Base-by-base conservation (phyloP, 169 alveolate species). In the Plasmodium berghei region DNA sequence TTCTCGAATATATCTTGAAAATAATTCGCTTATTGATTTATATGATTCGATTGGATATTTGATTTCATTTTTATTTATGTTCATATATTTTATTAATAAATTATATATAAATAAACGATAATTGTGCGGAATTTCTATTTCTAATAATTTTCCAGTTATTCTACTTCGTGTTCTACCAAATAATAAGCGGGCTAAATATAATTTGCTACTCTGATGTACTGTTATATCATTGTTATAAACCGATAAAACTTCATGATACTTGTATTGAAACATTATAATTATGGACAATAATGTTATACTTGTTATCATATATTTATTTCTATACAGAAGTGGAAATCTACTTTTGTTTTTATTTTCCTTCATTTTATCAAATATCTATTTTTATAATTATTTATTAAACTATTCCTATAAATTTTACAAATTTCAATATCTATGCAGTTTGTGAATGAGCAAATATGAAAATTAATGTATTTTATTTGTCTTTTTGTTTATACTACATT, bases 31-130 rank as follows among this genome's bases (percentile, higher is more conserved):
- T 12, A 86, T 12, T 0, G 88, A 72, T 56, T 70, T 73, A 62
- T 86, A 86, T 0, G 92, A 72, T 28, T 86, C 92, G 1, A 86
- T 63, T 12, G 92, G 92, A 54, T 86, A 86, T 42, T 72, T 73
- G 69, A 86, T 72, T 46, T 86, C 92, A 16, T 73, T 75, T 66
- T 62, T 86, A 24, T 86, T 73, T 6, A 86, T 86, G 1, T 49
- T 18, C 77, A 86, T 61, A 34, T 20, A 69, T 22, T 86, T 72
- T 16, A 86, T 73, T 45, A 86, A 49, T n/a, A 55, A 62, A 24
- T 86, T 70, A 48, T 54, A 86, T 1, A 86, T 54, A 18, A 28
- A 52, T 26, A 86, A 73, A 16, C 92, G 48, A 26, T 64, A 80
- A 0, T 72, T 4, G 8, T 46, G 49, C 26, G 89, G 89, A 8